phyloP scores from a whole-genome alignment of 176 grass and related monocot genomes.

The Musa acuminata region DNA sequence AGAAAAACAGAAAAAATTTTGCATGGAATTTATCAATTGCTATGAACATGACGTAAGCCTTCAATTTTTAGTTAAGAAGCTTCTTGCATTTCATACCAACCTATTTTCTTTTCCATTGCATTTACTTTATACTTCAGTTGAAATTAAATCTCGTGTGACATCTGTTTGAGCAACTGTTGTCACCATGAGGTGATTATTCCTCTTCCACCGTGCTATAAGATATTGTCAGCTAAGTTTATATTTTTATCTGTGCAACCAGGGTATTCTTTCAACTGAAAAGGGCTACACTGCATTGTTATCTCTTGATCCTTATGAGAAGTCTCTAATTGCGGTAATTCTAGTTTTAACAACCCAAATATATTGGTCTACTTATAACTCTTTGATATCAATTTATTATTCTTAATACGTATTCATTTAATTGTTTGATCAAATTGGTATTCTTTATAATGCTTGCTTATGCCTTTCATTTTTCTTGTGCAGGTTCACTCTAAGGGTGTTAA shows the following conservation, averaged over 20 bases:
- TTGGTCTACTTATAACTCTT: neutral
- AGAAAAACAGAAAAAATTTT: too few species aligned
- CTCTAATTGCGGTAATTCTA: slow-evolving; percentile 52
- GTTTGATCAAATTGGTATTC: slow-evolving; percentile 5
- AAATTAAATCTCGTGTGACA: too few species aligned
- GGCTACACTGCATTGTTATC: slow-evolving; percentile 51
- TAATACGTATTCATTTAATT: too few species aligned
- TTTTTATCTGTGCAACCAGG: slow-evolving; percentile 24
- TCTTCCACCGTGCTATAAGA: neutral
- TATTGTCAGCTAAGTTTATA: neutral
- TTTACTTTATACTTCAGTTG: too few species aligned
- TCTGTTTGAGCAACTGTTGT: too few species aligned
- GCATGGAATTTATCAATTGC: too few species aligned
- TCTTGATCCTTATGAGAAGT: slow-evolving; percentile 66
- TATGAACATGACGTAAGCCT: too few species aligned
- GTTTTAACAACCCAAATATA: neutral
- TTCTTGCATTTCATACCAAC: too few species aligned
- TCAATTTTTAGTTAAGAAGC: too few species aligned
- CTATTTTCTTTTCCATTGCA: too few species aligned
- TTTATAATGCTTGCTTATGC: slow-evolving; percentile 8
- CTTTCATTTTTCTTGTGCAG: slow-evolving; percentile 29
- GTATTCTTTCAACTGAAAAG: slow-evolving; percentile 79
- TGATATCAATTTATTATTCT: slow-evolving; percentile 4
- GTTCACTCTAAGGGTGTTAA: slow-evolving; percentile 82
- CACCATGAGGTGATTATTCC: neutral